A percentile compares a stretch with the other conserved stretches of the same genome.
These are phyloP conservation scores for Fusarium sp. DNA, from an alignment of 2,329 filamentous ascomycete genomes.

Conservation along the genomic window DNA sequence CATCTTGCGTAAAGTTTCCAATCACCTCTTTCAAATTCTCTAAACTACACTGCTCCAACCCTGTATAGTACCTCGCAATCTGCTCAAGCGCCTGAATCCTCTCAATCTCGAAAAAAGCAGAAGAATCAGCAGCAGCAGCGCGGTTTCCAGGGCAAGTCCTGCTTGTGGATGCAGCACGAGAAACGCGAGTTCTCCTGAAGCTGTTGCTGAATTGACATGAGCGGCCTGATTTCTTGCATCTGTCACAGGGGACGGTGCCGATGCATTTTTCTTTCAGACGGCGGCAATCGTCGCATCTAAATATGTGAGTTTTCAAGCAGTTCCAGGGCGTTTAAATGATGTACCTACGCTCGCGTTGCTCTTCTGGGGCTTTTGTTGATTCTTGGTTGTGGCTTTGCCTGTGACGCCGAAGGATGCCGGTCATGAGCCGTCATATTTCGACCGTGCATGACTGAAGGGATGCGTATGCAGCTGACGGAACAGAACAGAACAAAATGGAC, in stretches of 20 bases:
- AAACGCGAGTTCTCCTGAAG: constrained; percentile 19
- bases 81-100: constrained; percentile 33
- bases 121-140: background rate
- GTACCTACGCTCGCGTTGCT: constrained; percentile 11
- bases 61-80: constrained; percentile 32
- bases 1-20: background rate
- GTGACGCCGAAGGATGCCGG: background rate
- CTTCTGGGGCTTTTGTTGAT: constrained; percentile 13
- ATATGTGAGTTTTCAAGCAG: background rate
- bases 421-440: background rate
- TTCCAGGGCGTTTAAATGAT: background rate
- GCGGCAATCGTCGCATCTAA: constrained; percentile 38
- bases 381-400: background rate
- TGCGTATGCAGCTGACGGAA: background rate
- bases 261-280: constrained; percentile 38
- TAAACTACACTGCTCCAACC: constrained; percentile 25
- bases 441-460: background rate
- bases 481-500: background rate
- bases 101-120: constrained; percentile 24
- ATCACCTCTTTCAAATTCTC: constrained; percentile 15
- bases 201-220: constrained; percentile 29
- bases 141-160: background rate
- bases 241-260: constrained; percentile 30
- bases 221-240: constrained; percentile 30
- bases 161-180: background rate